phyloP scores from a whole-genome alignment of 257 asterid species.

The Lycium barbarum region DNA sequence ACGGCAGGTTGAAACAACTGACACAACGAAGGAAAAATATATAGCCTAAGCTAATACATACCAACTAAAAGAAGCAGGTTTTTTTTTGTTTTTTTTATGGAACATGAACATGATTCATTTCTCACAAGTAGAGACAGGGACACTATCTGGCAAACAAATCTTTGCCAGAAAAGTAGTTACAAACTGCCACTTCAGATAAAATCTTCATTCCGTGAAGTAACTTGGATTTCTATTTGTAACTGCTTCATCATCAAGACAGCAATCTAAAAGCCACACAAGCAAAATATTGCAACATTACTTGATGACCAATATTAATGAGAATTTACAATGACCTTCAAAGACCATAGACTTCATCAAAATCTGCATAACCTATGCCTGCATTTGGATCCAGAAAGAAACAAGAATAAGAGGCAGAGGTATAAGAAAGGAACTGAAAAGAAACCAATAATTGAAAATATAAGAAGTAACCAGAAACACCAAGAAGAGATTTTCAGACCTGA shows the following conservation, averaged over 20 bases:
- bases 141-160: not conserved
- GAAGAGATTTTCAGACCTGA: slow-evolving; percentile 25
- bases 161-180: not conserved
- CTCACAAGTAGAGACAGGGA: not conserved
- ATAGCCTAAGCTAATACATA: not conserved
- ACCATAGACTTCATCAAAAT: slow-evolving; percentile 24
- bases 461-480: slow-evolving; percentile 22
- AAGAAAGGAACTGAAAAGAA: not conserved
- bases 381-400: slow-evolving; percentile 1
- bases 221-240: not conserved
- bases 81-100: not conserved
- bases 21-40: not conserved
- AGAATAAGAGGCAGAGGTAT: slow-evolving; percentile 1
- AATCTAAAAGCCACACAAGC: not conserved
- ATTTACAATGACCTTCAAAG: slow-evolving; percentile 22
- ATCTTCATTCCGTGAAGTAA: not conserved
- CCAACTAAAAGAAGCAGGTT: not conserved
- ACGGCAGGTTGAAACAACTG: not conserved
- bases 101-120: not conserved
- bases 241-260: not conserved
- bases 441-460: not conserved
- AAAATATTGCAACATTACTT: not conserved
- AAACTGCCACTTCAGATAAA: slow-evolving; percentile 25
- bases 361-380: slow-evolving; percentile 31
- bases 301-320: not conserved